Conservation (phyloP, 345 rosid genomes). For the Erucastrum elatum region DNA sequence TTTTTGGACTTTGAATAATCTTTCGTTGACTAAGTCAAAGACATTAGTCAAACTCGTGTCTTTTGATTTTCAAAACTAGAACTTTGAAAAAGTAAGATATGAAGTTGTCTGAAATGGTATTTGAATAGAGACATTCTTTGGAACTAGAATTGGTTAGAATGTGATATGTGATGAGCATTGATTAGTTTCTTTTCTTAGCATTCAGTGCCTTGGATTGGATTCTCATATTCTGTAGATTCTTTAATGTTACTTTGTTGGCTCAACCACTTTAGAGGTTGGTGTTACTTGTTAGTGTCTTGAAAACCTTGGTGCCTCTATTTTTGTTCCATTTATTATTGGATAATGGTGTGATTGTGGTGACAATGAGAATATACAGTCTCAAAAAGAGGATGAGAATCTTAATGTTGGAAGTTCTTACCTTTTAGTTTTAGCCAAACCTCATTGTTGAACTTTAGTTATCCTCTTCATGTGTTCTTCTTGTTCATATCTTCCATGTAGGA, state of each 20-base stretch:
- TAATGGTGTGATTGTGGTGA: too few species aligned
- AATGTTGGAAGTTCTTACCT: not conserved
- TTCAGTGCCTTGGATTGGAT: not conserved
- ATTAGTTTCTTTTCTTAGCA: not conserved
- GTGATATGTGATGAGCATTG: not conserved
- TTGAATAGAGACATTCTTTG: not conserved
- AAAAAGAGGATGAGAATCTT: not conserved
- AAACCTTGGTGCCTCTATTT: not conserved
- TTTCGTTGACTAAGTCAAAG: not conserved
- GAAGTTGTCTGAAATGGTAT: not conserved
- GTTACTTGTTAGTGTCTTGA: not conserved
- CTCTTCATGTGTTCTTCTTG: not conserved
- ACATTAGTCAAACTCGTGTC: not conserved
- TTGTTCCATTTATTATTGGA: too few species aligned
- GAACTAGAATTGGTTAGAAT: not conserved
- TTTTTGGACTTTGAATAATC: slow-evolving; percentile 2
- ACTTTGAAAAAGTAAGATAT: not conserved
- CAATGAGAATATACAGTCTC: too few species aligned
- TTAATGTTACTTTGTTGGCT: not conserved
- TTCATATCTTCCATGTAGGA: not conserved
- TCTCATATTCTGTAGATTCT: not conserved
- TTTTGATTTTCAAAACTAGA: not conserved
- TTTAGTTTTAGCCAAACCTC: not conserved
- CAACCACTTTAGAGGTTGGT: not conserved
- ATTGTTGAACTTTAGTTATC: not conserved